Evolutionary conservation across 495 filamentous ascomycete genomes (phyloP).

Genomic region (Staphylotrichum tortipilum): DNA sequence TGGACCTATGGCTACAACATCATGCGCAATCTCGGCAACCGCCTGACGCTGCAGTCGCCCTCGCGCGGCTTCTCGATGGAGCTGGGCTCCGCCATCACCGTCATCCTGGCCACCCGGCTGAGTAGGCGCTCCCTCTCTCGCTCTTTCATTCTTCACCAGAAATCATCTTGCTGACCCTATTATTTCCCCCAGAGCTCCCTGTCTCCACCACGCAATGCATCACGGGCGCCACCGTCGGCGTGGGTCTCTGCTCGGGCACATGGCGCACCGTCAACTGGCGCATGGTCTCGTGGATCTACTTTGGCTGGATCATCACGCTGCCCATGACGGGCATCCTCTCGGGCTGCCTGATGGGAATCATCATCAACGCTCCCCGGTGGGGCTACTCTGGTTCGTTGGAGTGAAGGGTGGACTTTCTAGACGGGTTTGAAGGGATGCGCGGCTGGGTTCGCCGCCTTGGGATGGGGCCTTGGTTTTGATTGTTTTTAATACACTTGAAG

Average conservation of each 20-base stretch:
- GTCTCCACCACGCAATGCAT: constrained; percentile 56
- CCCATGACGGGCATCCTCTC: constrained; percentile 49
- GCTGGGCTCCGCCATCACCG: constrained; percentile 59
- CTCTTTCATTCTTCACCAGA: background rate
- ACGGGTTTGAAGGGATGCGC: no score
- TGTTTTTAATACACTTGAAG: no score
- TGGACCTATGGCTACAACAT: constrained; percentile 69
- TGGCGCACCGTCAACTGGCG: constrained; percentile 53
- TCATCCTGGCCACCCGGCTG: constrained; percentile 56
- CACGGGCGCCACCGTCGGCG: constrained; percentile 53
- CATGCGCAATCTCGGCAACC: constrained; percentile 60
- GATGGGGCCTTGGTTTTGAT: no score
- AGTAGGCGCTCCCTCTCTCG: constrained; percentile 20
- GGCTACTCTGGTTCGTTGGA: constrained; percentile 4
- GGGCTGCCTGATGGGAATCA: constrained; percentile 48
- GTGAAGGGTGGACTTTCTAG: no score
- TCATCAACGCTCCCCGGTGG: constrained; percentile 48
- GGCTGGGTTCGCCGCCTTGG: no score
- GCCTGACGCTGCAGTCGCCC: constrained; percentile 59
- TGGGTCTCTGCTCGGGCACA: constrained; percentile 53
- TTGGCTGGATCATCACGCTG: constrained; percentile 52
- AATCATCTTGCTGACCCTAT: background rate
- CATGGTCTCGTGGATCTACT: constrained; percentile 49
- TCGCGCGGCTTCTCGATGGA: constrained; percentile 62
- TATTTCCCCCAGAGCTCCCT: constrained; percentile 37